Conservation (phyloP, 2,329 filamentous ascomycete genomes). For the Hymenoscyphus fraxineus region DNA sequence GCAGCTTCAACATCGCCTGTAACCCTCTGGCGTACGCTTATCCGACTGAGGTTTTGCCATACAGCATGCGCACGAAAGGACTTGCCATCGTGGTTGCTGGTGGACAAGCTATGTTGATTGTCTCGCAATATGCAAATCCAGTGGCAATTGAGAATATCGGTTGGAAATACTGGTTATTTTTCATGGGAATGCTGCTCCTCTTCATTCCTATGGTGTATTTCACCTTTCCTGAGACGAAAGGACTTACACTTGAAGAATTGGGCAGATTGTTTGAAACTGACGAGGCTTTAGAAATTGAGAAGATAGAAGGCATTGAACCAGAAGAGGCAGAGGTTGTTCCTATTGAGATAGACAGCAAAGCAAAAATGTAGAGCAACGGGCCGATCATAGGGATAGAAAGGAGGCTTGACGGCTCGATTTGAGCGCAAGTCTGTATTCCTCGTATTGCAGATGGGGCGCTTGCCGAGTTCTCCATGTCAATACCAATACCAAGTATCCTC, state of each 20-base stretch:
- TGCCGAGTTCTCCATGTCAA: neutral
- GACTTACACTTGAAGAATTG: conserved; percentile 40
- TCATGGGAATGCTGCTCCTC: conserved; percentile 32
- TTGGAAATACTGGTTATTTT: conserved; percentile 41
- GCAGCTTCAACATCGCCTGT: conserved; percentile 59
- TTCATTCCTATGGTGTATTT: conserved; percentile 17
- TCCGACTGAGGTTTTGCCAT: conserved; percentile 56
- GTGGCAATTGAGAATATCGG: conserved; percentile 37
- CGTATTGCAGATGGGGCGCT: neutral
- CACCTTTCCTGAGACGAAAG: conserved; percentile 38
- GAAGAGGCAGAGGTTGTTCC: conserved; percentile 7
- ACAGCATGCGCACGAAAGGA: conserved; percentile 44
- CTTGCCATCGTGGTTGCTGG: conserved; percentile 17
- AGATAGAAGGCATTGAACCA: conserved; percentile 14
- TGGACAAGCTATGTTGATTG: conserved; percentile 14
- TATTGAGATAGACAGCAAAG: conserved; percentile 12
- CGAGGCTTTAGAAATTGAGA: conserved; percentile 4
- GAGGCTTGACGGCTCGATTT: neutral
- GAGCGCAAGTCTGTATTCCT: neutral
- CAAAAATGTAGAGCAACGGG: neutral
- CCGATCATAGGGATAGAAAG: neutral
- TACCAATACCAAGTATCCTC: neutral
- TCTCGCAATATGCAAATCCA: conserved; percentile 39
- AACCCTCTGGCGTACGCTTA: conserved; percentile 56
- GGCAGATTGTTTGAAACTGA: conserved; percentile 28